Conservation (phyloP, 169 alveolate genomes). For the Babesia ovis region DNA sequence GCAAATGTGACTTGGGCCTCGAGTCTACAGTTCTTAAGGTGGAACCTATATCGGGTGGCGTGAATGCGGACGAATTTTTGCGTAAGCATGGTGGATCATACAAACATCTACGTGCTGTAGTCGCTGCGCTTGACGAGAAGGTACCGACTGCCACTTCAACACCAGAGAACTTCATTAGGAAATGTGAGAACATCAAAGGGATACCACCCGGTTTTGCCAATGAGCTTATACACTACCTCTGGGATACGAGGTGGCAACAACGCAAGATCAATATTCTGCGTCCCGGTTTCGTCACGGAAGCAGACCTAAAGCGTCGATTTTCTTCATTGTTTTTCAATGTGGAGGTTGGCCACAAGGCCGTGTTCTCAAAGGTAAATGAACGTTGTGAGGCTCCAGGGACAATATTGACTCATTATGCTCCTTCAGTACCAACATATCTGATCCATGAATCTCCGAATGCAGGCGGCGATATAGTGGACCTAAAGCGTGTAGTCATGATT, state of each 20-base stretch:
- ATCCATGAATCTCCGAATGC: neutral
- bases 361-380: constrained; percentile 1
- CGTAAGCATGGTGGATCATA: neutral
- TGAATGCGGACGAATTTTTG: constrained; percentile 13
- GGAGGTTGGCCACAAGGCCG: constrained; percentile 4
- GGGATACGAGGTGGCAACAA: neutral
- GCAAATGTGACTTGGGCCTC: constrained; percentile 88
- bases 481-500: constrained; percentile 36
- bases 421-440: constrained; percentile 85
- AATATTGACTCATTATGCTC: constrained; percentile 89
- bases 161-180: neutral
- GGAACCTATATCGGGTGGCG: neutral
- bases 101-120: neutral
- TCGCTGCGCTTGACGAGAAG: neutral
- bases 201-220: neutral
- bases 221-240: neutral
- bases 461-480: neutral
- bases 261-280: constrained; percentile 24
- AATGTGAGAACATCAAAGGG: neutral
- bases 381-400: constrained; percentile 81
- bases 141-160: neutral
- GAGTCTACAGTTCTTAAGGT: constrained; percentile 95
- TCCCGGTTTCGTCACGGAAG: constrained; percentile 31
- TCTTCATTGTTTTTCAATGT: constrained; percentile 1
- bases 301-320: constrained; percentile 3